Percentiles rank a stretch among this genome's conserved stretches.
Conservation (phyloP, 176 grass and related monocot genomes). For the Eragrostis nindensis region DNA sequence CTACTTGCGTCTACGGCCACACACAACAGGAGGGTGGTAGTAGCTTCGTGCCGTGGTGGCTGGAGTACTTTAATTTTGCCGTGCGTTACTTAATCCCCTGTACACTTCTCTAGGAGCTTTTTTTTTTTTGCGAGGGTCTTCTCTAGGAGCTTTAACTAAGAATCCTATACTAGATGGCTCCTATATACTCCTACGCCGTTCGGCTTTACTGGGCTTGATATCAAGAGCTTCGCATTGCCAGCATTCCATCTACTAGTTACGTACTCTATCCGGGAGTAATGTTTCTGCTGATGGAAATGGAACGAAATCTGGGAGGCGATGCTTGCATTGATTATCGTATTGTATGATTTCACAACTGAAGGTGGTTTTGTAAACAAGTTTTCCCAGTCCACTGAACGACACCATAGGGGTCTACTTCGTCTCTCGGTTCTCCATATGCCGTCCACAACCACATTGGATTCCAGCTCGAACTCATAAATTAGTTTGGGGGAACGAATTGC, state of each 20-base stretch:
- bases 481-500: background rate
- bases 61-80: background rate
- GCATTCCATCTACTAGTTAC: background rate
- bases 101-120: constrained; percentile 41
- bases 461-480: background rate
- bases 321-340: background rate
- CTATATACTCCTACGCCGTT: no score
- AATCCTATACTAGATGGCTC: background rate
- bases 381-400: background rate
- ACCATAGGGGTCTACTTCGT: fast-evolving
- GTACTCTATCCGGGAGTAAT: background rate
- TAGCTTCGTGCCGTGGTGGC: constrained; percentile 16
- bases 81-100: constrained; percentile 23
- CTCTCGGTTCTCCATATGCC: background rate
- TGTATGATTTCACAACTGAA: background rate
- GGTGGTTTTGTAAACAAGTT: background rate
- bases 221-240: background rate
- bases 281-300: background rate
- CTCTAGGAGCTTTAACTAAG: no score
- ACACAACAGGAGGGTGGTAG: background rate
- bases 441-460: background rate
- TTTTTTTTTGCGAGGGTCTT: no score
- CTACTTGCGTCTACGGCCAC: background rate
- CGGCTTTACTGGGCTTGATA: background rate
- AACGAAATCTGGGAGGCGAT: background rate